Evolutionary conservation across 768 basidiomycete genomes (phyloP).

Genomic region (Phylloporus sp.): DNA sequence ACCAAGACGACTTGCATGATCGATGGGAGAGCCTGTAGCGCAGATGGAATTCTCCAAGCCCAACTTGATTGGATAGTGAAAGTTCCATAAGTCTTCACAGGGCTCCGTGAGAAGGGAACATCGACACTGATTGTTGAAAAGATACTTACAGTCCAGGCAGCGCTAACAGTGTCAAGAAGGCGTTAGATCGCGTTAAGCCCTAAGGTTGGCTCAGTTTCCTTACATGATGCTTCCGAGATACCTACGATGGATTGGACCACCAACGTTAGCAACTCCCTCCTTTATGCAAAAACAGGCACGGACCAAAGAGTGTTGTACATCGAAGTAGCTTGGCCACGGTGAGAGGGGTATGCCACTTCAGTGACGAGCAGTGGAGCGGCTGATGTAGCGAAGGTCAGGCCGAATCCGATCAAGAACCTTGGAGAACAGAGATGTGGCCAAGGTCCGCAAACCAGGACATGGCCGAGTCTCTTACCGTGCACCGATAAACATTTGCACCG

Average conservation of each 20-base stretch:
- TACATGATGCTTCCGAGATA: slow-evolving; percentile 35
- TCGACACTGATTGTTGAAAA: not conserved
- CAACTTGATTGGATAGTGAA: slow-evolving; percentile 10
- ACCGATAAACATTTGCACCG: slow-evolving; percentile 42
- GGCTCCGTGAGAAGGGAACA: not conserved
- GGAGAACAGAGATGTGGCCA: not conserved
- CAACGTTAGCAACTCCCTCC: not conserved
- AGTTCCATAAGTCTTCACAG: slow-evolving; percentile 15
- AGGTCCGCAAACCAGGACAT: not conserved
- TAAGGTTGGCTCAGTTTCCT: slow-evolving; percentile 1
- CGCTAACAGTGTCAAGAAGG: slow-evolving; percentile 27
- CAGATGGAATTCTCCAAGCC: slow-evolving; percentile 19
- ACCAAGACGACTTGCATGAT: slow-evolving; percentile 12
- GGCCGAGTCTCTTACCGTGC: slow-evolving; percentile 29
- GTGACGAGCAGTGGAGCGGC: slow-evolving; percentile 49
- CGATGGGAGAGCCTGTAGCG: slow-evolving; percentile 9
- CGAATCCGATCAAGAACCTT: slow-evolving; percentile 41
- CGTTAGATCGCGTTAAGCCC: too few species aligned
- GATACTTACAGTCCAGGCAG: slow-evolving; percentile 56
- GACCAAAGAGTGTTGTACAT: slow-evolving; percentile 45
- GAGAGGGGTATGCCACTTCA: slow-evolving; percentile 48
- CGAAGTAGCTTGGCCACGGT: slow-evolving; percentile 44
- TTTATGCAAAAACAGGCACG: slow-evolving; percentile 6
- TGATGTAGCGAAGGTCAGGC: slow-evolving; percentile 37
- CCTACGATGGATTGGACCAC: slow-evolving; percentile 11